Evolutionary conservation across 2,329 filamentous ascomycete genomes (phyloP).

Genomic region (Celoporthe dispersa): DNA sequence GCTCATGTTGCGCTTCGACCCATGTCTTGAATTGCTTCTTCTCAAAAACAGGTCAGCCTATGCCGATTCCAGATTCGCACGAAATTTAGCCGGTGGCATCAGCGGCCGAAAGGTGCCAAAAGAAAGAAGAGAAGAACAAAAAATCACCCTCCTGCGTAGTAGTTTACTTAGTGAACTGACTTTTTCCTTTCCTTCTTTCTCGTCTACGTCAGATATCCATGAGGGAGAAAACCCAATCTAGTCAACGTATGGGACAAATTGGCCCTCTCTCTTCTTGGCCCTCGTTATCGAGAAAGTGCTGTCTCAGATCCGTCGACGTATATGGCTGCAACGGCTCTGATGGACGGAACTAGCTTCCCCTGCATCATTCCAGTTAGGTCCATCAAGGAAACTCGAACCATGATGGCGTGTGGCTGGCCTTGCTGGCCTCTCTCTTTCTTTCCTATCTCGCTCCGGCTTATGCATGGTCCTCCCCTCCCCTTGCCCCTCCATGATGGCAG

Average conservation of each 20-base stretch:
- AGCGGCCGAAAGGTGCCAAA: not conserved
- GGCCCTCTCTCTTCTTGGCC: not conserved
- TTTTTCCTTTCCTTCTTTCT: not conserved
- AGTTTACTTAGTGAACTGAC: not conserved
- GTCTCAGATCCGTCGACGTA: slow-evolving; percentile 22
- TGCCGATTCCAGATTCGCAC: not conserved
- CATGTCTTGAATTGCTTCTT: slow-evolving; percentile 4
- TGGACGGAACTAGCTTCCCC: slow-evolving; percentile 19
- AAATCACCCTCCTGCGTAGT: not conserved
- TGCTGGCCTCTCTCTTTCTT: not conserved
- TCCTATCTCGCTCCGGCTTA: not conserved
- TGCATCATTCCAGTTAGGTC: slow-evolving; percentile 27
- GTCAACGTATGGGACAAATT: not conserved
- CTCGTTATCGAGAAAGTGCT: slow-evolving; percentile 9
- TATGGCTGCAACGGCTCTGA: slow-evolving; percentile 18
- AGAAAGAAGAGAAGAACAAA: no score
- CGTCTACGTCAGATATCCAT: not conserved
- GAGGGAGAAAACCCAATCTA: not conserved
- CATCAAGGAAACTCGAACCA: slow-evolving; percentile 18
- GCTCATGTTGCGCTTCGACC: not conserved
- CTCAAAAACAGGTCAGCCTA: not conserved
- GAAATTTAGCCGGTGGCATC: not conserved
- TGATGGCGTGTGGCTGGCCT: slow-evolving; percentile 14
- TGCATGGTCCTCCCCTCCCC: not conserved
- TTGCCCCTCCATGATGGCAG: not conserved